Conservation (phyloP, 2,329 filamentous ascomycete species). For the Stachybotrys elegans region DNA sequence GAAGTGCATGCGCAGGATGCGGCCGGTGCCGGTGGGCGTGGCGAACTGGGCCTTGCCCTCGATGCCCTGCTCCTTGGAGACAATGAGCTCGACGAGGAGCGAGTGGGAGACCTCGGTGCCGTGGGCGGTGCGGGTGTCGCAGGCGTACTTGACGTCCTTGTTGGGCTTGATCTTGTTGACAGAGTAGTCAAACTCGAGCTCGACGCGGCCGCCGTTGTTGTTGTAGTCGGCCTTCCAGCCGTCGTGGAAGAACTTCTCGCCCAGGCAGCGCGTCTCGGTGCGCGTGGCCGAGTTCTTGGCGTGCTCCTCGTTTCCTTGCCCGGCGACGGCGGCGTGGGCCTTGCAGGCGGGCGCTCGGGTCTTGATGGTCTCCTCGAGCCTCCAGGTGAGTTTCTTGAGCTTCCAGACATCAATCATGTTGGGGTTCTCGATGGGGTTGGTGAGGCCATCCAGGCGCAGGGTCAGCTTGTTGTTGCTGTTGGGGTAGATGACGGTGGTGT, state of each 20-base stretch:
- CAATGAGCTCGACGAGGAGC: conserved; percentile 87
- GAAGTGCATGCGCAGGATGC: conserved; percentile 92
- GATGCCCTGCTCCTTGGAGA: conserved; percentile 82
- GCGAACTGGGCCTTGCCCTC: conserved; percentile 63
- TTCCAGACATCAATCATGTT: conserved; percentile 79
- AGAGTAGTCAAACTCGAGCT: conserved; percentile 71
- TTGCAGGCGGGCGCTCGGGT: conserved; percentile 74
- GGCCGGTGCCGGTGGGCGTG: conserved; percentile 82
- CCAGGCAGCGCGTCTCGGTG: conserved; percentile 71
- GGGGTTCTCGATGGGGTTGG: conserved; percentile 61
- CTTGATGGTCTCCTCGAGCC: conserved; percentile 82
- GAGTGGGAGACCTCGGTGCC: conserved; percentile 79
- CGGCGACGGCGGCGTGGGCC: conserved; percentile 59
- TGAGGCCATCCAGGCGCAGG: conserved; percentile 81
- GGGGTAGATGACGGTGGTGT: conserved; percentile 79
- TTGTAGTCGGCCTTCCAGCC: conserved; percentile 80
- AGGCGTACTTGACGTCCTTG: conserved; percentile 58
- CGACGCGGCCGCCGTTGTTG: conserved; percentile 54
- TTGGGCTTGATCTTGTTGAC: conserved; percentile 33
- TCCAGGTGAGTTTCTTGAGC: conserved; percentile 87
- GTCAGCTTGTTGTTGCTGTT: conserved; percentile 75
- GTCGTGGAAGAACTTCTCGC: conserved; percentile 72
- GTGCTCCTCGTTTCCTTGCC: conserved; percentile 25
- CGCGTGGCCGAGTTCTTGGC: conserved; percentile 56
- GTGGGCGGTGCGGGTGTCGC: conserved; percentile 69